Percentiles rank a stretch among this genome's conserved stretches.
phyloP scores from a whole-genome alignment of 176 grass and related monocot genomes.

The Alloteropsis semialata region DNA sequence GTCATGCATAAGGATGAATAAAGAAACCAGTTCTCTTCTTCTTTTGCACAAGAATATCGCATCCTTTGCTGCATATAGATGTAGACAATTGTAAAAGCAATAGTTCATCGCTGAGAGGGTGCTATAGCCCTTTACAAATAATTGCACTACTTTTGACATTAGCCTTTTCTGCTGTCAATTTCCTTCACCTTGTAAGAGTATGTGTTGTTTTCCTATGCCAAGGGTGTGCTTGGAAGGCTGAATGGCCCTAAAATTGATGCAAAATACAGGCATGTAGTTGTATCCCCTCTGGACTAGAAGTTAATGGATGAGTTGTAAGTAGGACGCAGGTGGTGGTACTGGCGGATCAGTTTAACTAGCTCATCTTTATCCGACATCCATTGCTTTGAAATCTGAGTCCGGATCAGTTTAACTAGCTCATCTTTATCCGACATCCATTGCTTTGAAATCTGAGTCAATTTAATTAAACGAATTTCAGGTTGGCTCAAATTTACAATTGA shows the following conservation, averaged over 20 bases:
- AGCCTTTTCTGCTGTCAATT: neutral
- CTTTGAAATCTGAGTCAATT: too few relatives aligned
- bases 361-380: too few relatives aligned
- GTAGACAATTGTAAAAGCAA: neutral
- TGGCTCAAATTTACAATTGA: too few relatives aligned
- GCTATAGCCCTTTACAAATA: neutral
- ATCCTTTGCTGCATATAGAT: neutral
- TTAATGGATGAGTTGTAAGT: neutral
- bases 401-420: too few relatives aligned
- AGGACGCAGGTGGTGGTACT: too few relatives aligned
- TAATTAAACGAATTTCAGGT: too few relatives aligned
- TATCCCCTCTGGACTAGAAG: too few relatives aligned
- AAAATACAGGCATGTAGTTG: neutral
- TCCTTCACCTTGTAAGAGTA: neutral
- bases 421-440: too few relatives aligned
- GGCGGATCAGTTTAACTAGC: too few relatives aligned
- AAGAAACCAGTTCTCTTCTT: neutral
- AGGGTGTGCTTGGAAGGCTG: neutral
- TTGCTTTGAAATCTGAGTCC: too few relatives aligned
- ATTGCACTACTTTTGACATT: neutral
- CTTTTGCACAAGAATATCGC: neutral
- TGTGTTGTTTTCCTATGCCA: neutral
- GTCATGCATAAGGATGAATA: neutral
- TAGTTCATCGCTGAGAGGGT: neutral
- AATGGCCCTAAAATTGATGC: neutral